Percentiles rank a stretch among this genome's conserved stretches.
Conservation (phyloP, 305 asterid species). For the Fraxinus sp. region DNA sequence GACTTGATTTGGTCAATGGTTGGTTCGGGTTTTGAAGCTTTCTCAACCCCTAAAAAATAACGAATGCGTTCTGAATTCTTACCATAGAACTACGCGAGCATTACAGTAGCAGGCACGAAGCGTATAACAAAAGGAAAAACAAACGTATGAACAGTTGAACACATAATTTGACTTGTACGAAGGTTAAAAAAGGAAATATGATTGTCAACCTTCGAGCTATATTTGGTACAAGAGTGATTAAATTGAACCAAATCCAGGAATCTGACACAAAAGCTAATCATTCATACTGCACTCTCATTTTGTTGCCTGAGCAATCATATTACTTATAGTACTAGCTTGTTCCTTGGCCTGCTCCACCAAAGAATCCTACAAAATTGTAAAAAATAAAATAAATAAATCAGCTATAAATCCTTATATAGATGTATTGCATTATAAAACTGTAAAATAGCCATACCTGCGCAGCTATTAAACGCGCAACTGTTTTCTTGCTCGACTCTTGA, state of each 20-base stretch:
- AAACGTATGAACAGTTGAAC: background rate
- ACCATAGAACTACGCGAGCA: background rate
- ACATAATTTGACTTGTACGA: background rate
- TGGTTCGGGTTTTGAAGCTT: background rate
- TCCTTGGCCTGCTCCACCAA: conserved; percentile 97
- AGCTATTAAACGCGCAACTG: conserved; percentile 88
- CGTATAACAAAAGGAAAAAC: background rate
- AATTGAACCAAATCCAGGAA: background rate
- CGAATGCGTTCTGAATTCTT: no score
- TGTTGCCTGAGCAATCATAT: conserved; percentile 92
- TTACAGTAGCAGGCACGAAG: background rate
- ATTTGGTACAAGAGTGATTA: background rate
- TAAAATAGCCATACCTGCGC: conserved; percentile 60
- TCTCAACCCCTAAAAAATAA: background rate
- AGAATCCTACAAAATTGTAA: conserved; percentile 65
- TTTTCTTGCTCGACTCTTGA: conserved; percentile 97
- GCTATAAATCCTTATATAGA: background rate
- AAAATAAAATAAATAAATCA: background rate
- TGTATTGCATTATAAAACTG: conserved; percentile 16
- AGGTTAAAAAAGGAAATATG: background rate
- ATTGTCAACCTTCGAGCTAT: background rate
- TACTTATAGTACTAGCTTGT: conserved; percentile 86
- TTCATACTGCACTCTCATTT: conserved; percentile 48
- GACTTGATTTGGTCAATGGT: background rate
- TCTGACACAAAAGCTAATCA: conserved; percentile 9